Percentiles rank a stretch among this genome's conserved stretches.
phyloP scores from a whole-genome alignment of 2,329 filamentous ascomycete genomes.

The Zymoseptoria pseudotritici region DNA sequence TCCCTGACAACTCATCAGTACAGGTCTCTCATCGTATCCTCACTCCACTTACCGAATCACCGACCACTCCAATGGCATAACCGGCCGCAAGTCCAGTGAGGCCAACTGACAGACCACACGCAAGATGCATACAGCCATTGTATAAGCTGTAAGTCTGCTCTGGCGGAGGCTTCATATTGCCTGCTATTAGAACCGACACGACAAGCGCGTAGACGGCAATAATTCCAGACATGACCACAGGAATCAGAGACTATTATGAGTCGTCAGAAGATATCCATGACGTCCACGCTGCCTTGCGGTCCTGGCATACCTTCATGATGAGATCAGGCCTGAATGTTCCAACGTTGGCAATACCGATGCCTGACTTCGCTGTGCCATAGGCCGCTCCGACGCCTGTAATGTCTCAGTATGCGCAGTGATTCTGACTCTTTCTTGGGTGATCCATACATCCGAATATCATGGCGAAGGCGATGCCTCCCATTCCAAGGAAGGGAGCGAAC shows the following conservation, averaged over 20 bases:
- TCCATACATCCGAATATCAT: slow-evolving; percentile 77
- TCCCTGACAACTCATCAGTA: slow-evolving; percentile 40
- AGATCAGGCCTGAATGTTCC: slow-evolving; percentile 78
- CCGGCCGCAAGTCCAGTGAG: slow-evolving; percentile 88
- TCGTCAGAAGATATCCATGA: slow-evolving; percentile 20
- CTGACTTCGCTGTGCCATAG: slow-evolving; percentile 81
- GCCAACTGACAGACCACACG: slow-evolving; percentile 81
- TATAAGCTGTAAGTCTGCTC: slow-evolving; percentile 72
- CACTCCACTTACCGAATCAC: slow-evolving; percentile 61
- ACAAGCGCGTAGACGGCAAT: slow-evolving; percentile 97
- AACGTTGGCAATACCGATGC: slow-evolving; percentile 79
- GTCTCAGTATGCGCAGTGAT: slow-evolving; percentile 15
- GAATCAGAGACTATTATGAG: slow-evolving; percentile 61
- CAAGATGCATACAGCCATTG: slow-evolving; percentile 89
- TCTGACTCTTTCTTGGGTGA: background rate
- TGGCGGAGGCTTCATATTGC: slow-evolving; percentile 70
- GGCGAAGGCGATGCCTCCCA: slow-evolving; percentile 72
- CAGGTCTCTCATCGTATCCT: background rate
- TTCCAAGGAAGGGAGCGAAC: slow-evolving; percentile 82
- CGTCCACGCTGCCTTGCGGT: background rate
- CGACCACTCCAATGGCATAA: slow-evolving; percentile 93
- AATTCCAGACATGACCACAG: slow-evolving; percentile 97
- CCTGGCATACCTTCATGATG: slow-evolving; percentile 70
- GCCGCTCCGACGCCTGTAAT: slow-evolving; percentile 62
- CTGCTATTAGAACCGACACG: slow-evolving; percentile 89